phyloP scores from a whole-genome alignment of 2,329 filamentous ascomycete species.

The Graphilbum ipis-grandicollis region DNA sequence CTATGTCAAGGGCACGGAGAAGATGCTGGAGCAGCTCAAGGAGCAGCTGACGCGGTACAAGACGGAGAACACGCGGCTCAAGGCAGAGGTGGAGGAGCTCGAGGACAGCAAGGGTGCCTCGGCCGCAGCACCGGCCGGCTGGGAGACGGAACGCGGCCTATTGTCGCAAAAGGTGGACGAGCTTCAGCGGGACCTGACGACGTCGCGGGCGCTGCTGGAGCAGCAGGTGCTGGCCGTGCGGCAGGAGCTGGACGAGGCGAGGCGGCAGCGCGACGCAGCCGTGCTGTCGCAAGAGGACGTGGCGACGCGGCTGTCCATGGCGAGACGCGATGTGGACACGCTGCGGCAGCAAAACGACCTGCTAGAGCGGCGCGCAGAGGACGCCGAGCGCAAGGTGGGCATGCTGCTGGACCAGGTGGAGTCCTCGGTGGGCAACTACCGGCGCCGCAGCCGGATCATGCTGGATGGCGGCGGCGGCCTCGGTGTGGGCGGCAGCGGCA shows the following conservation, averaged over 20 bases:
- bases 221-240: conserved; percentile 50
- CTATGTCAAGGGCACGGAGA: conserved; percentile 96
- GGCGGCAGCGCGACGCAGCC: conserved; percentile 53
- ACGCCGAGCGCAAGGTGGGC: conserved; percentile 86
- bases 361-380: conserved; percentile 68
- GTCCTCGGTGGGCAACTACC: conserved; percentile 83
- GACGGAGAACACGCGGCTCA: conserved; percentile 64
- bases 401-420: conserved; percentile 90
- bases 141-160: conserved; percentile 55
- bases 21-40: conserved; percentile 98
- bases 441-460: conserved; percentile 51
- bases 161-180: conserved; percentile 52
- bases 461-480: conserved; percentile 22
- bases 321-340: conserved; percentile 56
- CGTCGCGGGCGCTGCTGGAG: conserved; percentile 52
- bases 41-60: conserved; percentile 92
- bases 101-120: conserved; percentile 25
- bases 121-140: conserved; percentile 32
- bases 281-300: conserved; percentile 35
- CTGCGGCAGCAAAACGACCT: conserved; percentile 66
- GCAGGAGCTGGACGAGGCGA: conserved; percentile 47
- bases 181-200: conserved; percentile 51
- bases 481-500: conserved; percentile 3
- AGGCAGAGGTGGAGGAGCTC: conserved; percentile 58
- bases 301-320: conserved; percentile 37